phyloP scores from a whole-genome alignment of 306 rosid species.

The Sicyos edulis region DNA sequence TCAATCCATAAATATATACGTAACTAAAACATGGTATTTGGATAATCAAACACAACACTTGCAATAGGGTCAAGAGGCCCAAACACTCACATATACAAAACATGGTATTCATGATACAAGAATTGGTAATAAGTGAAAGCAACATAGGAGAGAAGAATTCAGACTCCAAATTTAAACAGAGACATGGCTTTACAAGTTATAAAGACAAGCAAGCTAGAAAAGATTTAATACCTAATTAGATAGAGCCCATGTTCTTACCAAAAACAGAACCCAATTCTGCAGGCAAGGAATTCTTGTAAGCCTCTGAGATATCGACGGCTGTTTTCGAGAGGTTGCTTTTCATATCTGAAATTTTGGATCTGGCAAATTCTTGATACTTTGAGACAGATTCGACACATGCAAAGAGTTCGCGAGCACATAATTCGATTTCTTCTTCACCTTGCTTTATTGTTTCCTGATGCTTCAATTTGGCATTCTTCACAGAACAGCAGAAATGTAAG shows the following conservation, averaged over 20 bases:
- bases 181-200: background rate
- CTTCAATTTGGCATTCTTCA: constrained; percentile 52
- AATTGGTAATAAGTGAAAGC: background rate
- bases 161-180: background rate
- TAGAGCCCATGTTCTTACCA: background rate
- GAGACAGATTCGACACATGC: constrained; percentile 53
- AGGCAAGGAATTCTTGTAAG: constrained; percentile 36
- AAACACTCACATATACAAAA: too few species aligned
- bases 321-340: constrained; percentile 50
- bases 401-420: constrained; percentile 43
- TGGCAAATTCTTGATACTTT: constrained; percentile 46
- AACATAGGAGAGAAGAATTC: background rate
- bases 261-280: constrained; percentile 8
- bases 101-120: background rate
- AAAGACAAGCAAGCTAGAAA: background rate
- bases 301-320: constrained; percentile 42
- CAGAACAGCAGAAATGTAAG: constrained; percentile 13
- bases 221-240: background rate
- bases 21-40: too few species aligned
- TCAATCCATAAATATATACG: too few species aligned
- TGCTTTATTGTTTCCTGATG: constrained; percentile 53
- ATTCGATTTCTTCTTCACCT: constrained; percentile 55
- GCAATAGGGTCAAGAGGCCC: too few species aligned
- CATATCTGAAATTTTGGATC: constrained; percentile 53
- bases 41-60: too few species aligned